Base-by-base conservation (phyloP, 2,329 filamentous ascomycete species). In the Phyllosticta capitalensis region DNA sequence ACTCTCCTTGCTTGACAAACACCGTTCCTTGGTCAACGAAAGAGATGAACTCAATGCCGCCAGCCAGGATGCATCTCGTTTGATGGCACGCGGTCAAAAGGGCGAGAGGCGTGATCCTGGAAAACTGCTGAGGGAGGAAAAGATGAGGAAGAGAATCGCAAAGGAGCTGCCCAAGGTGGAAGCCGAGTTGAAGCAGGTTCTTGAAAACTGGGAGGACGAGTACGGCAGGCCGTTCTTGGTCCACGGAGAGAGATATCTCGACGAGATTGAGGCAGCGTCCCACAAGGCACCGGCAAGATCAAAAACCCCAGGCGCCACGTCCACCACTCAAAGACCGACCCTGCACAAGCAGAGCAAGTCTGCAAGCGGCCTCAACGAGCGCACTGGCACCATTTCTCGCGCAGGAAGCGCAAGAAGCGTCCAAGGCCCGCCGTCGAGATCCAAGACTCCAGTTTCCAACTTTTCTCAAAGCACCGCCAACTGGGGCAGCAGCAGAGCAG, bases 61-160 rank as follows among this genome's bases (percentile, higher is more conserved):
- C 1, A 95, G 90, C 67, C 92, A 96, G 70, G 95, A 99, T 72
- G 92, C 94, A 14, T 96, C 92, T 6, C 87, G 94, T 52, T 79
- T 99, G 28, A 91, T 97, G 87, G 84, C 86, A 67, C 90, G 92
- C 62, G 92, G 92, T 2, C 87, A 90, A 65, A 96, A 95, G 76
- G 92, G 92, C 58, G 92, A 97, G 76, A 90, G 87, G 74, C 89
- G 95, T 63, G 94, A 99, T 69, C 94, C 94, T 2, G 92, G 91
- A 55, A 94, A 96, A 75, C 81, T 99, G 17, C 79, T 99, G 56
- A 83, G 94, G 28, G 94, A 99, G 71, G 94, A 99, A 76, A 99
- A 97, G 81, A 95, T 96, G 90, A 86, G 94, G 62, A 99, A 99
- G 82, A 83, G 92, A 61, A 96, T 99, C 63, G 83, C 92, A 24